phyloP scores from a whole-genome alignment of 257 asterid species.

The Gentiana macrophylla region DNA sequence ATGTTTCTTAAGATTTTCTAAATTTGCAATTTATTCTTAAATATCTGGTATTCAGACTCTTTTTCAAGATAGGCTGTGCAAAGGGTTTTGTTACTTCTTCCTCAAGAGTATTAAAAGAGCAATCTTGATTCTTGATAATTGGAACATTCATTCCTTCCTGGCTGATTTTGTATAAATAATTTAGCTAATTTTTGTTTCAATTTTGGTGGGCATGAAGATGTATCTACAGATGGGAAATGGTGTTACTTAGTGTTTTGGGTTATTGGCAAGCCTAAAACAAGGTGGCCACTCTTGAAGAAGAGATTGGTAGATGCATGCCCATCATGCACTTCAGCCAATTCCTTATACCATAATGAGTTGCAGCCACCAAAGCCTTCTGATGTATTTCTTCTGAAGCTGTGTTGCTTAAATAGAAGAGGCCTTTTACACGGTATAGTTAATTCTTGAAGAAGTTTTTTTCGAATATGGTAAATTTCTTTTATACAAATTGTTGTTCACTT shows the following conservation, averaged over 20 bases:
- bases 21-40: too few relatives aligned
- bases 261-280: constrained; percentile 41
- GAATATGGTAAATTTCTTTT: neutral
- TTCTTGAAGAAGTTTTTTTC: too few relatives aligned
- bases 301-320: constrained; percentile 84
- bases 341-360: constrained; percentile 36
- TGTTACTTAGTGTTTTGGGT: constrained; percentile 90
- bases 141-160: too few relatives aligned
- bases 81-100: too few relatives aligned
- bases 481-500: neutral
- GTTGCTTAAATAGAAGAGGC: constrained; percentile 55
- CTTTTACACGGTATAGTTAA: constrained; percentile 66
- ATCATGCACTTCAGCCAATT: constrained; percentile 52
- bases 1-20: neutral
- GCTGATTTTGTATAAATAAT: too few relatives aligned
- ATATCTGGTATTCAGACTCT: too few relatives aligned
- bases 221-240: constrained; percentile 91
- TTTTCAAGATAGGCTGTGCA: too few relatives aligned
- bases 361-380: constrained; percentile 60
- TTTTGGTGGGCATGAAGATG: constrained; percentile 37
- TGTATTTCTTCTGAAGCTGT: constrained; percentile 71
- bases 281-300: constrained; percentile 72
- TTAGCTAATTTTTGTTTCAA: neutral
- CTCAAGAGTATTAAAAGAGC: too few relatives aligned
- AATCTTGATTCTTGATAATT: too few relatives aligned